Evolutionary conservation across 2,329 filamentous ascomycete genomes (phyloP).

Genomic region (Neonectria magnoliae): DNA sequence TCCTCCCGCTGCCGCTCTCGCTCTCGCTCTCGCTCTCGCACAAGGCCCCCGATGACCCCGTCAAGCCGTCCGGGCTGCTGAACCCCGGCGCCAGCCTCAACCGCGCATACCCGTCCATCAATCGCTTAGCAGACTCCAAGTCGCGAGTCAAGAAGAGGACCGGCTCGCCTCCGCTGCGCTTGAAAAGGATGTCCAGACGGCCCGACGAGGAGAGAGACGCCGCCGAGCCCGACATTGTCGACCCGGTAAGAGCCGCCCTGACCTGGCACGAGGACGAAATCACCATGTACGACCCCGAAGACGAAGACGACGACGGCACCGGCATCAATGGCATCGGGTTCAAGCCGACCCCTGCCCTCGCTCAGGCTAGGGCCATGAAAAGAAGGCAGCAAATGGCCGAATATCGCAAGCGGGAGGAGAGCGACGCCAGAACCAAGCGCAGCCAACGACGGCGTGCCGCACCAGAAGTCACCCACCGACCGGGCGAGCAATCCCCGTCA

Average conservation of each 20-base stretch:
- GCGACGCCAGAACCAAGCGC: slow-evolving; percentile 66
- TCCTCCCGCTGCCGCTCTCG: slow-evolving; percentile 12
- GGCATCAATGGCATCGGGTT: slow-evolving; percentile 76
- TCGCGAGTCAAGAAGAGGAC: slow-evolving; percentile 49
- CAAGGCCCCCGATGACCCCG: slow-evolving; percentile 13
- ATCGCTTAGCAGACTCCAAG: slow-evolving; percentile 52
- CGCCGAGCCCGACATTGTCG: slow-evolving; percentile 53
- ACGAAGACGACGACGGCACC: slow-evolving; percentile 73
- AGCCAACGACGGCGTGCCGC: slow-evolving; percentile 60
- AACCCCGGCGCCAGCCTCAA: slow-evolving; percentile 38
- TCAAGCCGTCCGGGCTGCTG: slow-evolving; percentile 16
- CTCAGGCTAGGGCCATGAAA: slow-evolving; percentile 65
- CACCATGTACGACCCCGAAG: slow-evolving; percentile 71
- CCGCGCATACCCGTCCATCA: slow-evolving; percentile 52
- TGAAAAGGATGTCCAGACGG: slow-evolving; percentile 37
- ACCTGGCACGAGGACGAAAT: slow-evolving; percentile 77
- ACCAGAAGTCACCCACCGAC: slow-evolving; percentile 37
- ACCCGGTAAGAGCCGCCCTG: slow-evolving; percentile 66
- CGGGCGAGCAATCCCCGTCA: slow-evolving; percentile 41
- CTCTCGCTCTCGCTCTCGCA: slow-evolving; percentile 1
- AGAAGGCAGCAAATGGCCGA: slow-evolving; percentile 70
- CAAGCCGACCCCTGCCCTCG: slow-evolving; percentile 69
- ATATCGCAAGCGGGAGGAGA: slow-evolving; percentile 69
- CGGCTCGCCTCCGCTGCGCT: slow-evolving; percentile 52
- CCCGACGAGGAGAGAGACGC: slow-evolving; percentile 41